Conservation (phyloP, 352 stramenopile species). For the Phytophthora tubulina region DNA sequence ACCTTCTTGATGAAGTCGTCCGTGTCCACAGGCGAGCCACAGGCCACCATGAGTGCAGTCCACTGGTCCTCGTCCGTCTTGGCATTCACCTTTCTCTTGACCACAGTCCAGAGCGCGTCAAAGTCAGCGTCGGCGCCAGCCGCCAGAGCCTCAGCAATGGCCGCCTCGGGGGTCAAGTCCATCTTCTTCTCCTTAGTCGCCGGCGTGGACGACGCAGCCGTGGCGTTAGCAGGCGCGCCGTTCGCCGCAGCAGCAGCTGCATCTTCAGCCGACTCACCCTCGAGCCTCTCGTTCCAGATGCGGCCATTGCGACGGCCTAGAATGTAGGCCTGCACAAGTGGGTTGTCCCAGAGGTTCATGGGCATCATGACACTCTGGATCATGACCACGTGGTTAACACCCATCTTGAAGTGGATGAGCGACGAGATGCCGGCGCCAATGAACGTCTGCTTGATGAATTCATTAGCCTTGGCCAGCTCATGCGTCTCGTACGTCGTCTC, state of each 20-base stretch:
- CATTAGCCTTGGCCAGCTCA: conserved; percentile 75
- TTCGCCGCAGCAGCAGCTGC: conserved; percentile 38
- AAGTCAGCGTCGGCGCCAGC: conserved; percentile 81
- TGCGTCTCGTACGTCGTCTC: conserved; percentile 84
- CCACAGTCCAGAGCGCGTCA: conserved; percentile 62
- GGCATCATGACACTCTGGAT: conserved; percentile 89
- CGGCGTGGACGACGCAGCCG: conserved; percentile 11
- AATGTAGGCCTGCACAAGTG: conserved; percentile 80
- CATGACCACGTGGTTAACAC: conserved; percentile 89
- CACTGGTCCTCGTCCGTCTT: conserved; percentile 80
- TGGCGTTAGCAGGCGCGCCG: background rate
- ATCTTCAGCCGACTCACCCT: conserved; percentile 77
- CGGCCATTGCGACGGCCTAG: conserved; percentile 68
- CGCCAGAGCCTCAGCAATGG: conserved; percentile 69
- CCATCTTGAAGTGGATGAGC: conserved; percentile 88
- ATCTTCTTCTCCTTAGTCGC: conserved; percentile 42
- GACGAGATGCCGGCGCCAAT: conserved; percentile 82
- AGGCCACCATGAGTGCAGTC: conserved; percentile 88
- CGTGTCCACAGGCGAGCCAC: conserved; percentile 81
- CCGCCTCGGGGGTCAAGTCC: conserved; percentile 53
- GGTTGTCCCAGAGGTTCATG: conserved; percentile 87
- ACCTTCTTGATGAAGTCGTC: conserved; percentile 82
- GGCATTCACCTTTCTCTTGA: conserved; percentile 73
- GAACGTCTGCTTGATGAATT: conserved; percentile 87
- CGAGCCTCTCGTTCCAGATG: conserved; percentile 85